phyloP scores from a whole-genome alignment of 106 monocot genomes.

The Phalaenopsis equestris region DNA sequence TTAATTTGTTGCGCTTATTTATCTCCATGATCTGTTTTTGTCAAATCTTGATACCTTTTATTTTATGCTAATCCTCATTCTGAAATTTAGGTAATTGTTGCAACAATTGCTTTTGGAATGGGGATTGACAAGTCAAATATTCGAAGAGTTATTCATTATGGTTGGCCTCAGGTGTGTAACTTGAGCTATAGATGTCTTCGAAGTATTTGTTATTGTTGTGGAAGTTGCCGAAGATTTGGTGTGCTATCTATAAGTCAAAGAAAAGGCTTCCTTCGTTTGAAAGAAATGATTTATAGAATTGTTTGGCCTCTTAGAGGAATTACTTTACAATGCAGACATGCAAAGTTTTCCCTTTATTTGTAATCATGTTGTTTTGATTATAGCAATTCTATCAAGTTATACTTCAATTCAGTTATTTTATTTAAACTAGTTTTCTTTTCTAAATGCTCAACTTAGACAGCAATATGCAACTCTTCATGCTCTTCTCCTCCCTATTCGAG shows the following conservation, averaged over 20 bases:
- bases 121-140: conserved; percentile 99
- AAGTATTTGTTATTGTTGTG: neutral
- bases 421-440: neutral
- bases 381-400: neutral
- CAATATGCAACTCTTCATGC: neutral
- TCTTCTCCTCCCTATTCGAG: no score
- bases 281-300: neutral
- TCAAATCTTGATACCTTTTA: neutral
- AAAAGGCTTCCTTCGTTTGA: neutral
- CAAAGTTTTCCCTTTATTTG: neutral
- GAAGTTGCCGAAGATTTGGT: neutral
- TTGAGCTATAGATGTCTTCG: neutral
- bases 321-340: neutral
- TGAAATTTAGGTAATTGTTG: conserved; percentile 75
- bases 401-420: conserved; percentile 2
- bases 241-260: neutral
- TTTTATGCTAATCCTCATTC: neutral
- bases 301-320: neutral
- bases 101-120: conserved; percentile 99
- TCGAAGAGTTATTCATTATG: conserved; percentile 96
- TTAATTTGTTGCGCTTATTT: neutral
- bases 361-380: neutral
- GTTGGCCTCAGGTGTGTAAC: conserved; percentile 86
- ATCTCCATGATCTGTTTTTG: neutral
- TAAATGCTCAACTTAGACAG: neutral